Evolutionary conservation across 805 yeast species (phyloP).

Genomic region (Myxozyma melibiosi): DNA sequence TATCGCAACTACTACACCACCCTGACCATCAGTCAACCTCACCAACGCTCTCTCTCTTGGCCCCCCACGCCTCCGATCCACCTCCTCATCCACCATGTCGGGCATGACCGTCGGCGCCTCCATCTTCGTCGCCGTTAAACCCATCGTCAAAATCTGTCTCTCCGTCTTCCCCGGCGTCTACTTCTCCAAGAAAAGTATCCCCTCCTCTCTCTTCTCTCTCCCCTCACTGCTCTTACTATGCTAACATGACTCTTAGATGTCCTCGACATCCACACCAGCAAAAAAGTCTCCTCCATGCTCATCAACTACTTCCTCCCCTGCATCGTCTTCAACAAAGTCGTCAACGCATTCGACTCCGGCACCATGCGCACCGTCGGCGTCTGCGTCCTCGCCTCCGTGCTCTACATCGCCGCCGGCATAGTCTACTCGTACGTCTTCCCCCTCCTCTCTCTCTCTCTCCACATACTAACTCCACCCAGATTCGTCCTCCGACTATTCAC

Average conservation of each 20-base stretch:
- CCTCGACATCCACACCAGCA: slow-evolving; percentile 42
- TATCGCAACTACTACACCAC: neutral
- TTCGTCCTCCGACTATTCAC: slow-evolving; percentile 50
- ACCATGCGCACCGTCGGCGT: slow-evolving; percentile 76
- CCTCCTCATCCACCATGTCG: neutral
- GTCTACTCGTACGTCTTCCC: slow-evolving; percentile 41
- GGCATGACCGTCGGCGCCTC: slow-evolving; percentile 56
- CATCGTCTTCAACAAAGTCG: slow-evolving; percentile 72
- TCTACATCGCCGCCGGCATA: slow-evolving; percentile 53
- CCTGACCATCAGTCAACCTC: neutral
- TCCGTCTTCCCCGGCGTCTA: slow-evolving; percentile 68
- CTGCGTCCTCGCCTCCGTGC: slow-evolving; percentile 51
- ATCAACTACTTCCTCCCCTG: slow-evolving; percentile 74
- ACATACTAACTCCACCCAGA: slow-evolving; percentile 14
- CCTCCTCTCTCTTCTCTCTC: slow-evolving; percentile 44
- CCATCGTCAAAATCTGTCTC: slow-evolving; percentile 79
- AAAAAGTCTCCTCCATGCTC: slow-evolving; percentile 69
- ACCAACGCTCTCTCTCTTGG: neutral
- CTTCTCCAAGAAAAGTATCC: slow-evolving; percentile 61
- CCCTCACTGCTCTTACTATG: slow-evolving; percentile 38
- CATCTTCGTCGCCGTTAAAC: slow-evolving; percentile 78
- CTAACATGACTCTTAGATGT: slow-evolving; percentile 12
- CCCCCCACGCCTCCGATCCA: neutral
- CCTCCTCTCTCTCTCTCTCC: neutral
- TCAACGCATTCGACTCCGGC: slow-evolving; percentile 61